Evolutionary conservation across 2,329 filamentous ascomycete species (phyloP), one percentile per base, ranked within the genome.

Genomic region (Trichoderma polysporum): DNA sequence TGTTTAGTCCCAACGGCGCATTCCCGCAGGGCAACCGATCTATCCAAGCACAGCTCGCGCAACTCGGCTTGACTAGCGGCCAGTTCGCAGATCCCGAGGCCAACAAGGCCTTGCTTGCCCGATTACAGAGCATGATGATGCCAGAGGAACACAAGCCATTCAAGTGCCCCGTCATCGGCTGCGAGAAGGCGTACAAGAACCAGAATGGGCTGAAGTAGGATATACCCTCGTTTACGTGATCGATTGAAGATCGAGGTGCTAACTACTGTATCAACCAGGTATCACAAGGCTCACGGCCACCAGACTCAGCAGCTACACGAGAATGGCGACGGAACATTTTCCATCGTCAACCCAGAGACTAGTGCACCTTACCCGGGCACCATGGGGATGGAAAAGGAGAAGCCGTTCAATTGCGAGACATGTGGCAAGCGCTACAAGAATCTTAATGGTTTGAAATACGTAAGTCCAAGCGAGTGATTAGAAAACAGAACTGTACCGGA

Each of bases 351-450:
- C 73, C 95, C 95, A 0, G 92, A 97, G 75, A 98, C 95, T 0
- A 95, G 92, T 31, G 88, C 93, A 1, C 95, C 95, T 0, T 99
- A 98, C 71, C 95, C 95, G 0, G 95, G 95, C 35, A 98, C 95
- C 1, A 84, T 97, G 39, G 95, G 95, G n/a, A 99, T 99, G 95
- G 95, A 99, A 81, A 99, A 98, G 79, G 94, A 98, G 82, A 99
- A 99, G 83, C 95, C 95, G 2, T 98, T 98, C 78, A 94, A 94
- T 76, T 99, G 95, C 79, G 94, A 98, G 71, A 91, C 93, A 12
- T 99, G 95, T 76, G 94, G 94, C 74, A 99, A 99, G 83, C 91
- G 95, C 61, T 99, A 99, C 82, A 99, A 99, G 88, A 99, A 99
- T 76, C 80, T 99, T 69, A 99, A 99, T 79, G 95, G 95, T 7